A percentile compares a stretch with the other conserved stretches of the same genome.
These are phyloP conservation scores for Yamadazyma nakazawae DNA, from an alignment of 805 yeast genomes.

Conservation along the genomic window DNA sequence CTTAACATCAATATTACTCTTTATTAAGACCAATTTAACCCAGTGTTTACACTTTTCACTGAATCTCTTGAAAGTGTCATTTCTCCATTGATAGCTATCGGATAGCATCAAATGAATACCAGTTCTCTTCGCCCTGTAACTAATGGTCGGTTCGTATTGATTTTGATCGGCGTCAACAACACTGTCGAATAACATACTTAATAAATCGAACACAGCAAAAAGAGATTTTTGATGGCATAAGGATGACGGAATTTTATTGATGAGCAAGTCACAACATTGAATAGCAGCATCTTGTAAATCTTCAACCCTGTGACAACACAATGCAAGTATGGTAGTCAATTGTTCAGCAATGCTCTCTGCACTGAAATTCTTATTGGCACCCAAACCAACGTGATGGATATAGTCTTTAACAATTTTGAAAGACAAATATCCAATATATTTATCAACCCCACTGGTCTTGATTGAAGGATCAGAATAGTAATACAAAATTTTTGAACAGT, in stretches of 20 bases:
- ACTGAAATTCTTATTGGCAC: conserved; percentile 54
- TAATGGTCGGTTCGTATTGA: conserved; percentile 80
- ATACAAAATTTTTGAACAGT: conserved; percentile 69
- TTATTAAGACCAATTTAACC: conserved; percentile 56
- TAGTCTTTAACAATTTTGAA: conserved; percentile 56
- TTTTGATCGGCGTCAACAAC: conserved; percentile 79
- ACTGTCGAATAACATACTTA: conserved; percentile 74
- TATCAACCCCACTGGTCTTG: conserved; percentile 62
- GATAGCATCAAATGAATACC: conserved; percentile 59
- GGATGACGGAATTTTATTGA: conserved; percentile 68
- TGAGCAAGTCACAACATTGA: conserved; percentile 67
- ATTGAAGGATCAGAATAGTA: conserved; percentile 84
- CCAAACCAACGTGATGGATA: conserved; percentile 47
- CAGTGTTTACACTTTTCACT: conserved; percentile 61
- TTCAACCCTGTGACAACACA: conserved; percentile 75
- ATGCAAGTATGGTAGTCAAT: conserved; percentile 60
- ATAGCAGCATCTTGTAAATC: conserved; percentile 78
- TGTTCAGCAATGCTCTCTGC: conserved; percentile 61
- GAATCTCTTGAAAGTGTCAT: conserved; percentile 57
- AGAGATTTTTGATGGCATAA: conserved; percentile 72
- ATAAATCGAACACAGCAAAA: conserved; percentile 75
- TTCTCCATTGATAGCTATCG: conserved; percentile 75
- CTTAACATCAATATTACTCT: conserved; percentile 70
- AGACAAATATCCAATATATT: conserved; percentile 63
- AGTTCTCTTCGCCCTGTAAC: conserved; percentile 45